A percentile compares a stretch with the other conserved stretches of the same genome.
Conservation (phyloP, 2,329 filamentous ascomycete species). For the Rutstroemia sp. region DNA sequence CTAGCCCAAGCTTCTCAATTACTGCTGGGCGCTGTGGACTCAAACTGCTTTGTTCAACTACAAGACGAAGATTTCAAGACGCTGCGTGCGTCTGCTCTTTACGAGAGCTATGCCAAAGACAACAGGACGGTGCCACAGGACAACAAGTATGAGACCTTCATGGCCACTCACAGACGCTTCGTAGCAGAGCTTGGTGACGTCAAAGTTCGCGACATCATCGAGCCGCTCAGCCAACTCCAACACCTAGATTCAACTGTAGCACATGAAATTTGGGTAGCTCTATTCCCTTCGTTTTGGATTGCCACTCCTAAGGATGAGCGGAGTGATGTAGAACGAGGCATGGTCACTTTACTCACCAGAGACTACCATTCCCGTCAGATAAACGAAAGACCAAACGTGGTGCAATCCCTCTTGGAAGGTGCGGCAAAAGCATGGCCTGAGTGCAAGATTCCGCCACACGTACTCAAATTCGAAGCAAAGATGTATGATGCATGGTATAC, state of each 20-base stretch:
- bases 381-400: slow-evolving; percentile 90
- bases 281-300: slow-evolving; percentile 94
- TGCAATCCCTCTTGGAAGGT: slow-evolving; percentile 85
- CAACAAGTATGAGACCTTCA: slow-evolving; percentile 71
- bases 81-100: slow-evolving; percentile 65
- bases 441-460: slow-evolving; percentile 90
- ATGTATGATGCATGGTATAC: slow-evolving; percentile 98
- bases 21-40: slow-evolving; percentile 83
- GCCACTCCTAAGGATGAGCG: slow-evolving; percentile 81
- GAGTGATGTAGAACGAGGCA: slow-evolving; percentile 79
- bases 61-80: slow-evolving; percentile 79
- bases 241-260: slow-evolving; percentile 78
- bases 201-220: slow-evolving; percentile 79
- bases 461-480: slow-evolving; percentile 89
- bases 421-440: slow-evolving; percentile 76
- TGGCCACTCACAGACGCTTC: slow-evolving; percentile 76
- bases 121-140: slow-evolving; percentile 63
- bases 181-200: slow-evolving; percentile 76
- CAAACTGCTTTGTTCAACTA: slow-evolving; percentile 69
- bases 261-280: slow-evolving; percentile 80
- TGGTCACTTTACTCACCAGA: slow-evolving; percentile 86
- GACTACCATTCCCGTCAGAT: slow-evolving; percentile 94
- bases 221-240: slow-evolving; percentile 85
- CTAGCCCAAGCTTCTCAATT: slow-evolving; percentile 90
- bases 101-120: slow-evolving; percentile 67